These are phyloP conservation scores for Glarea lozoyensis DNA, from an alignment of 495 filamentous ascomycete species.

Conservation along the genomic window DNA sequence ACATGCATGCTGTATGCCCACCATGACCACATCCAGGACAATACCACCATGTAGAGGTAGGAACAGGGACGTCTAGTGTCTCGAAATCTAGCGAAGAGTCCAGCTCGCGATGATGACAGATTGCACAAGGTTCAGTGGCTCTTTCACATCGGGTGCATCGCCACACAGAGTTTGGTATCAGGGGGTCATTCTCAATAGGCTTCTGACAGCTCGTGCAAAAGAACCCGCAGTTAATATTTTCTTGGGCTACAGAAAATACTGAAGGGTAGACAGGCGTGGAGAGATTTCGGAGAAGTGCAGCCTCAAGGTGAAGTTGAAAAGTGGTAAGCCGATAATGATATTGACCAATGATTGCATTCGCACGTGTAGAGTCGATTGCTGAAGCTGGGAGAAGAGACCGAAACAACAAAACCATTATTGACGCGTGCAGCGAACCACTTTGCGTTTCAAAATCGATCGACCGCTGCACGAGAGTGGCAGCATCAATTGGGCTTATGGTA, in stretches of 20 bases:
- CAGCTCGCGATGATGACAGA: slow-evolving; percentile 21
- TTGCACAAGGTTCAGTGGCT: slow-evolving; percentile 42
- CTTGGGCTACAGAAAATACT: slow-evolving; percentile 47
- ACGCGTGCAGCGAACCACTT: slow-evolving; percentile 36
- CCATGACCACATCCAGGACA: slow-evolving; percentile 71
- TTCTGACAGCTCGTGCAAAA: slow-evolving; percentile 43
- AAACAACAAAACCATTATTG: slow-evolving; percentile 41
- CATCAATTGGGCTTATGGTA: slow-evolving; percentile 32
- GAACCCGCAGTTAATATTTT: slow-evolving; percentile 35
- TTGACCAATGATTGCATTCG: slow-evolving; percentile 46
- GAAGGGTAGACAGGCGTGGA: slow-evolving; percentile 46
- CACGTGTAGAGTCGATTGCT: slow-evolving; percentile 39
- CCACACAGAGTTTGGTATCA: slow-evolving; percentile 19
- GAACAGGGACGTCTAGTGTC: not conserved
- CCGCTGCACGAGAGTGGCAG: slow-evolving; percentile 36
- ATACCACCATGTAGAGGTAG: slow-evolving; percentile 48
- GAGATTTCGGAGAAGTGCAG: slow-evolving; percentile 58
- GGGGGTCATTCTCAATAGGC: slow-evolving; percentile 40
- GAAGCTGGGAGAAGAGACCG: slow-evolving; percentile 38
- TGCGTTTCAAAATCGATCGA: slow-evolving; percentile 38
- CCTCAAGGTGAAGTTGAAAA: slow-evolving; percentile 58
- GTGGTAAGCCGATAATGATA: slow-evolving; percentile 57
- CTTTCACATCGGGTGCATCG: slow-evolving; percentile 16
- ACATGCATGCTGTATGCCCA: slow-evolving; percentile 61
- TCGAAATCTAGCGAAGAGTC: slow-evolving; percentile 23